phyloP scores from a whole-genome alignment of 257 asterid genomes.

The Gentiana dahurica region DNA sequence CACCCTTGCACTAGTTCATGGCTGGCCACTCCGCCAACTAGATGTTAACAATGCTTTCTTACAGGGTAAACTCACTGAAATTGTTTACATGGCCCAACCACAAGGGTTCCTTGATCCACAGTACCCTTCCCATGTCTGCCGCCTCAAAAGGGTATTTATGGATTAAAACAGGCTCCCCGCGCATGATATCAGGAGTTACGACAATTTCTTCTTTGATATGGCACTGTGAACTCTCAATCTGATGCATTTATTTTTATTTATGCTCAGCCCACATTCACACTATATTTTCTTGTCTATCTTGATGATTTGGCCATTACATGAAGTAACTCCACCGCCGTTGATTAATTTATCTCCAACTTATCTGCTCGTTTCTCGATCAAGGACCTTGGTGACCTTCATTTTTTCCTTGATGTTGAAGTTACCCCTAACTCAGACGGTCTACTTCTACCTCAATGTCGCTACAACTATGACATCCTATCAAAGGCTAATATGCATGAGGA shows the following conservation, averaged over 20 bases:
- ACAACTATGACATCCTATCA: not conserved
- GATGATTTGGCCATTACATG: not conserved
- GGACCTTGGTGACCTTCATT: not conserved
- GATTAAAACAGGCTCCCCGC: slow-evolving; percentile 1
- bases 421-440: not conserved
- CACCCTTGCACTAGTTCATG: not conserved
- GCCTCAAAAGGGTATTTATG: not conserved
- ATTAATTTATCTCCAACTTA: not conserved
- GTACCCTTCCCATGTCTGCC: not conserved
- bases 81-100: no score
- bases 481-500: not conserved
- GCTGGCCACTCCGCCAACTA: not conserved
- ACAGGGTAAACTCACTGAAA: no score
- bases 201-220: not conserved
- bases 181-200: not conserved
- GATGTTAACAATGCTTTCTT: no score
- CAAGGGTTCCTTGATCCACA: not conserved
- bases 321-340: no score
- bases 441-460: not conserved
- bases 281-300: not conserved
- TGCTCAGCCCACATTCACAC: no score
- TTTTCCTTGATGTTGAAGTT: slow-evolving; percentile 1
- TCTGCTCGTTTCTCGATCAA: not conserved
- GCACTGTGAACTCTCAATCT: not conserved
- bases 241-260: not conserved